Evolutionary conservation across 352 stramenopile species (phyloP).

Genomic region (Phytophthora constricta): DNA sequence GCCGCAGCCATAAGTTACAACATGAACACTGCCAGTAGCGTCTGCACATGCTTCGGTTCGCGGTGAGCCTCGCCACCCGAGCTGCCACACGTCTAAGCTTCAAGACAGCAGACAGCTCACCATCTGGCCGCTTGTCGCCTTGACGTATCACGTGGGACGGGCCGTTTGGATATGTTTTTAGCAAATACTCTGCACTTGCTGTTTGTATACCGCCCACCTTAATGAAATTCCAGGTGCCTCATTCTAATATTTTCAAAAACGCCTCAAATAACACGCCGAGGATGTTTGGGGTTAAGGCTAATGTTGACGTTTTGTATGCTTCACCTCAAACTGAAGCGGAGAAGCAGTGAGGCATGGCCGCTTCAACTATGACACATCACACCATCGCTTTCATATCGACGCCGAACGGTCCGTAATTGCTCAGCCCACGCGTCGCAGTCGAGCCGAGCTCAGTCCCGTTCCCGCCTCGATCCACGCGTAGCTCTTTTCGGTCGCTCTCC

Average conservation of each 20-base stretch:
- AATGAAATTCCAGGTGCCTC: background rate
- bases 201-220: background rate
- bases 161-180: too few species aligned
- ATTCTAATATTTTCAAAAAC: background rate
- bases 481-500: too few species aligned
- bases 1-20: too few species aligned
- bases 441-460: constrained; percentile 20
- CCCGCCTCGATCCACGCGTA: constrained; percentile 13
- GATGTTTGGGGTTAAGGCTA: too few species aligned
- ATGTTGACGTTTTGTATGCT: background rate
- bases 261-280: background rate
- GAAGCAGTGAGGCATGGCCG: background rate
- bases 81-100: too few species aligned
- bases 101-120: too few species aligned
- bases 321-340: background rate
- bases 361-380: background rate
- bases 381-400: background rate
- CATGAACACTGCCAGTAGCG: too few species aligned
- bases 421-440: background rate
- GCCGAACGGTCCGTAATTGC: background rate
- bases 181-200: background rate
- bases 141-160: background rate
- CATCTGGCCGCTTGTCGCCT: too few species aligned
- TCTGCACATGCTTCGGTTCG: too few species aligned
- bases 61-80: too few species aligned